Evolutionary conservation across 2,329 filamentous ascomycete species (phyloP), one percentile per base, ranked within the genome.

Genomic region (Dothistroma septosporum): DNA sequence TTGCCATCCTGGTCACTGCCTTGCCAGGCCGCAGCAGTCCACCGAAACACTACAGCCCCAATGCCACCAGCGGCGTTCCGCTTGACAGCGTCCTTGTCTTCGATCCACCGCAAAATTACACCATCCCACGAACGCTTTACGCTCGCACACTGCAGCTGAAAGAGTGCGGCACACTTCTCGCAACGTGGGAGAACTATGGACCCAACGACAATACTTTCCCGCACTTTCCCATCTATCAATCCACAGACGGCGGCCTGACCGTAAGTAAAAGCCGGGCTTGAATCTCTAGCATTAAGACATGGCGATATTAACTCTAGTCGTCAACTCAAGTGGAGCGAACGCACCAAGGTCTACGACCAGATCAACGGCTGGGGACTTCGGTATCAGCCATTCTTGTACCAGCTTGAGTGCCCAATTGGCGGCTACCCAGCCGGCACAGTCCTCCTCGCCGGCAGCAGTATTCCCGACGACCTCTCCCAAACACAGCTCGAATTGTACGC

Each of bases 401-500:
- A 85, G 64, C 80, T 91, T 2, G 82, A 85, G 0, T 76, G 82
- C 47, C 72, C 75, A 3, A 77, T 90, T 54, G 87, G 82, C 19
- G 76, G 79, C 1, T 89, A 81, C 69, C 75, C 79, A 1, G 81
- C 80, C 4, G 88, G 87, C 2, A 90, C 87, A 0, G 75, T 91
- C 21, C 77, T 91, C 10, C 73, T 82, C 8, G 80, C 86, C 0
- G 86, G 85, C 1, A 87, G 82, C 63, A 83, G 83, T 31, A 86
- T 86, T 49, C 83, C 83, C 0, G 77, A 73, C 44, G 66, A 89
- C 71, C 77, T 89, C 31, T 85, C 82, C 46, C 76, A 78, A 61
- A 90, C 87, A 0, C 80, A 87, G 64, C 87, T 91, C 53, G 87
- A 90, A 62, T 76, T 91, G 8, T 91, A 90, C 68, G 87, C 85